Evolutionary conservation across 2,329 filamentous ascomycete species (phyloP), one percentile per base, ranked within the genome.

Genomic region (Calonectria crousiana): DNA sequence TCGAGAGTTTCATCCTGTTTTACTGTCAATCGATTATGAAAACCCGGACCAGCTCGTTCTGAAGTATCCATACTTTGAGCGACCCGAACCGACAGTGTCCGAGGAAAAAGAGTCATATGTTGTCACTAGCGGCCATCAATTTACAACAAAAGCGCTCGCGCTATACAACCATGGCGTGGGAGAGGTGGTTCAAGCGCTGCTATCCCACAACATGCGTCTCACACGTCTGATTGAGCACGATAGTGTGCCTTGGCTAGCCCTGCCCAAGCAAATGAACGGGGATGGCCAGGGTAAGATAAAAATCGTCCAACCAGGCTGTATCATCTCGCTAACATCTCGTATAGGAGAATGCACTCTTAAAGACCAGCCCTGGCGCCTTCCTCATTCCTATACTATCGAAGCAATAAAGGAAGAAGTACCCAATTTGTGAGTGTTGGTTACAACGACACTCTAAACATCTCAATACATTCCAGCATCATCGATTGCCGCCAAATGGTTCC

Each of bases 371-470:
- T 60, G 56, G 56, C 56, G 56, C 14, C 32, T 60, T 3, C 32
- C 56, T 38, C 56, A 60, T 60, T 60, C 56, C n/a, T 60, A 60
- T 9, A 60, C 56, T 14, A 34, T 60, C 5, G 56, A 38, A 28
- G 56, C 32, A 16, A 38, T 38, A 23, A 60, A 60, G 23, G 32
- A 38, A 28, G 34, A 36, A n/a, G n/a, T 26, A 38, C 6, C 34
- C n/a, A 26, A 38, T 11, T 47, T n/a, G 10, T 47, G 20, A 23
- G 38, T 11, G 20, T 11, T 5, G 2, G 9, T 11, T 6, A 13
- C 3, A 4, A 5, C 10, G 20, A 13, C 20, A 6, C 10, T 32
- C 30, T 32, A 8, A 32, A 32, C n/a, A n/a, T 47, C 10, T 13
- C 3, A 13, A 5, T 23, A 13, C 4, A 23, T 23, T 47, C n/a